Evolutionary conservation across 129 eudicot genomes (phyloP), one percentile per base, ranked within the genome.

Genomic region (Escallonia rubra): DNA sequence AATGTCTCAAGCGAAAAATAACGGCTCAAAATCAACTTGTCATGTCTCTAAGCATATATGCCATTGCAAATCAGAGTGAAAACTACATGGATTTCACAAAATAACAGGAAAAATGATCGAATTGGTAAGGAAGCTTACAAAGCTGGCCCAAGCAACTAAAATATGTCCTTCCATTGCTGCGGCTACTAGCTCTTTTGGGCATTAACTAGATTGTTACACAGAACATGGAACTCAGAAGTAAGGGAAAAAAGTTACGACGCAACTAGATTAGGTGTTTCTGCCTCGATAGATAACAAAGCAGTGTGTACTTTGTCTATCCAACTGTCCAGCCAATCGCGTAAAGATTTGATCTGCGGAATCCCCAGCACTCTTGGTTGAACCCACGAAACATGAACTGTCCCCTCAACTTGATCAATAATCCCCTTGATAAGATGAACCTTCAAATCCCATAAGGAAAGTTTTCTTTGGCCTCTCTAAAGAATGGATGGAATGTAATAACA

Each of bases 341-440:
- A 74, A 8, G 98, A 81, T 59, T 86, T 88, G 57, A 91, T 86
- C 76, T 91, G 98, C 42, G 84, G 64, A 65, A 91, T 83, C 38
- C 95, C 98, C 81, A 91, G 67, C 63, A 91, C 96, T 78, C 98
- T 76, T 3, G 98, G 98, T 72, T 91, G 98, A 63, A 91, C 98
- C 98, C 98, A 88, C 6, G 98, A 91, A 6, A 91, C 94, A 59
- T 88, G 82, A 63, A 91, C 95, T 0, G 96, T 91, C 56, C 95
- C 96, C 34, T 91, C 98, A 46, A 91, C 96, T 78, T 91, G 96
- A 83, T 91, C 98, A 64, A 91, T 88, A 63, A 88, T 86, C 40
- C 98, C 98, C 81, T 91, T 95, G 11, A 91, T 91, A 59, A 91
- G 85, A 81, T 88, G 96, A 72, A 88, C 98, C 98, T 91, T 68